Conservation (phyloP, 176 grass and related monocot genomes). For the Carex scoparia region DNA sequence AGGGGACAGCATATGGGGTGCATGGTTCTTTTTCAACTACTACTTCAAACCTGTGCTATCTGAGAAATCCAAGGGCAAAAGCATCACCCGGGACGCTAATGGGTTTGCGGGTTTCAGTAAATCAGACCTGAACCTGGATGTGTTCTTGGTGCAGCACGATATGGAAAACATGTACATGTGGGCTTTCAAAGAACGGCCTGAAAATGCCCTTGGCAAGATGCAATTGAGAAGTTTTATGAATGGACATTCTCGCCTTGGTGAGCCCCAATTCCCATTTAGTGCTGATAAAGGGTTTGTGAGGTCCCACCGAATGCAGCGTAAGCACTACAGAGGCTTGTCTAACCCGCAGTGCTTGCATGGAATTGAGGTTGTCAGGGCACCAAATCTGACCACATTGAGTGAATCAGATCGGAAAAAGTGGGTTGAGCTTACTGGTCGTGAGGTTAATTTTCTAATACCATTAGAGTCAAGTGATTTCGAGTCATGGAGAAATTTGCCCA, state of each 20-base stretch:
- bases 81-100: constrained; percentile 24
- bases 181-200: constrained; percentile 78
- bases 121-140: constrained; percentile 44
- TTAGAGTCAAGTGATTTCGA: constrained; percentile 66
- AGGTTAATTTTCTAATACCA: constrained; percentile 60
- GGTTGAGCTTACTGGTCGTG: constrained; percentile 77
- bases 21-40: constrained; percentile 99
- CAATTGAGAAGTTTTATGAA: constrained; percentile 97
- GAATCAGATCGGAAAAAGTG: constrained; percentile 78
- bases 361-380: constrained; percentile 61
- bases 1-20: constrained; percentile 87
- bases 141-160: constrained; percentile 93
- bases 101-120: constrained; percentile 43
- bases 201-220: constrained; percentile 98
- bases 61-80: constrained; percentile 67
- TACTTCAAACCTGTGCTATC: constrained; percentile 78
- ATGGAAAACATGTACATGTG: constrained; percentile 99
- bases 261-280: constrained; percentile 87
- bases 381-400: constrained; percentile 50
- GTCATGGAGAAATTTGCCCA: constrained; percentile 79
- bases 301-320: constrained; percentile 92
- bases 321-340: constrained; percentile 84
- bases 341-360: constrained; percentile 90
- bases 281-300: constrained; percentile 77
- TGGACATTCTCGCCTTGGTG: constrained; percentile 81